A percentile compares a stretch with the other conserved stretches of the same genome.
Evolutionary conservation across 495 filamentous ascomycete species (phyloP).

Genomic region (Amphirosellinia nigrospora): DNA sequence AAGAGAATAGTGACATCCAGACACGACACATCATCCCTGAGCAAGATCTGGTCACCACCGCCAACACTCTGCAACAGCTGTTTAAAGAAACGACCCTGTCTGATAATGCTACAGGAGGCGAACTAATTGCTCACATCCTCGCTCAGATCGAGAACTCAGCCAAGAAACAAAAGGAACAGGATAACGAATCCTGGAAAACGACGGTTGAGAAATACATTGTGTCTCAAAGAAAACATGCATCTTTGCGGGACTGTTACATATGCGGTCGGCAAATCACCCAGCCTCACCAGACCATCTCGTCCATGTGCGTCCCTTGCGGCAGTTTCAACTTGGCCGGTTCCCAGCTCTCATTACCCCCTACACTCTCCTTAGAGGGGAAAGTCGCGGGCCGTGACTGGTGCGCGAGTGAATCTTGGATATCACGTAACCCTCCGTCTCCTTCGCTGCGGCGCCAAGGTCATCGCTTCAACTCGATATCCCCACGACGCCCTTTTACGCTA

Average conservation of each 20-base stretch:
- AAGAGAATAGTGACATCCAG: neutral
- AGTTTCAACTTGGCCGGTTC: conserved; percentile 45
- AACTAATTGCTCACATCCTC: conserved; percentile 7
- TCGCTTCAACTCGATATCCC: conserved; percentile 55
- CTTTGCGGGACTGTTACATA: conserved; percentile 46
- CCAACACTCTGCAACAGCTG: conserved; percentile 8
- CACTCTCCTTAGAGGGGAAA: conserved; percentile 39
- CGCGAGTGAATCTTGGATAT: conserved; percentile 52
- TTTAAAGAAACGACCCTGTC: neutral
- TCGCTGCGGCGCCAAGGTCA: conserved; percentile 54
- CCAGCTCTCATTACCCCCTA: conserved; percentile 43
- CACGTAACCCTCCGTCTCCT: conserved; percentile 50
- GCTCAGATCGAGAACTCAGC: neutral
- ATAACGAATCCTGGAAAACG: neutral
- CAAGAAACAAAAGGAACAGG: neutral
- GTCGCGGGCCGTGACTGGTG: conserved; percentile 54
- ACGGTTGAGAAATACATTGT: neutral
- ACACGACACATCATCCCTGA: neutral
- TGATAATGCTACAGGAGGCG: neutral
- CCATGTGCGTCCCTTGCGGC: conserved; percentile 51
- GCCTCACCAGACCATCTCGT: conserved; percentile 42
- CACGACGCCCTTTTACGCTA: conserved; percentile 51
- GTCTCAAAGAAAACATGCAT: neutral
- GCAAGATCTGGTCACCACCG: conserved; percentile 11
- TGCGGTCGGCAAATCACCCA: conserved; percentile 41